These are phyloP conservation scores for Psilocybe subaeruginosa DNA, from an alignment of 768 basidiomycete genomes.

Conservation along the genomic window DNA sequence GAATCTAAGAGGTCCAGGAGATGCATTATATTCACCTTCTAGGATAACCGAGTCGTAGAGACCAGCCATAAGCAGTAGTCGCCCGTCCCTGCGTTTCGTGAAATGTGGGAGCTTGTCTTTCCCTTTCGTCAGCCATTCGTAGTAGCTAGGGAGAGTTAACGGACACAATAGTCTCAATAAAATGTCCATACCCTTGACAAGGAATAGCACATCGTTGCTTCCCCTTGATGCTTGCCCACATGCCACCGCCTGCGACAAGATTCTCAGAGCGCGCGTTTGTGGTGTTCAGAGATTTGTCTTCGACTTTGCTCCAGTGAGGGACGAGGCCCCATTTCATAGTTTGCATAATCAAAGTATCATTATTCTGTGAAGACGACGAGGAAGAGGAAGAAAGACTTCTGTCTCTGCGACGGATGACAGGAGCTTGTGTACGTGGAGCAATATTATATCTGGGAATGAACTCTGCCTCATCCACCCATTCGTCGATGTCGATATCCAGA, in stretches of 20 bases:
- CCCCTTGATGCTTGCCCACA: slow-evolving; percentile 86
- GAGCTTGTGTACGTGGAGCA: slow-evolving; percentile 78
- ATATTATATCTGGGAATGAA: slow-evolving; percentile 80
- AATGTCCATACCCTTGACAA: slow-evolving; percentile 46
- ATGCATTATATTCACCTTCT: slow-evolving; percentile 48
- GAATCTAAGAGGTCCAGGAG: not conserved
- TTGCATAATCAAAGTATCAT: slow-evolving; percentile 55
- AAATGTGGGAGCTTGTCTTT: slow-evolving; percentile 84
- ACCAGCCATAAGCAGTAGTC: slow-evolving; percentile 85
- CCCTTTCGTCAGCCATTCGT: slow-evolving; percentile 91
- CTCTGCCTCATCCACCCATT: slow-evolving; percentile 63
- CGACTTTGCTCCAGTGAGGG: slow-evolving; percentile 80
- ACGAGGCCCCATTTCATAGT: slow-evolving; percentile 93
- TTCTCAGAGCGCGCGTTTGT: slow-evolving; percentile 92
- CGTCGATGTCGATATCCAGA: slow-evolving; percentile 47
- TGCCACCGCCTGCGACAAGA: slow-evolving; percentile 70
- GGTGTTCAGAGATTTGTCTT: slow-evolving; percentile 75
- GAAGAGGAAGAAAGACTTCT: slow-evolving; percentile 10
- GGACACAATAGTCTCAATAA: not conserved
- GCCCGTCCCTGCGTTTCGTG: slow-evolving; percentile 64
- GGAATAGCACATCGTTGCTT: slow-evolving; percentile 85
- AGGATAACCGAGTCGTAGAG: slow-evolving; percentile 78
- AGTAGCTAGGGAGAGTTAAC: slow-evolving; percentile 59
- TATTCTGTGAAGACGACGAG: slow-evolving; percentile 14
- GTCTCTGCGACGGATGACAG: slow-evolving; percentile 63